phyloP scores from a whole-genome alignment of 2,329 filamentous ascomycete species.

The Dactylonectria estremocensis region DNA sequence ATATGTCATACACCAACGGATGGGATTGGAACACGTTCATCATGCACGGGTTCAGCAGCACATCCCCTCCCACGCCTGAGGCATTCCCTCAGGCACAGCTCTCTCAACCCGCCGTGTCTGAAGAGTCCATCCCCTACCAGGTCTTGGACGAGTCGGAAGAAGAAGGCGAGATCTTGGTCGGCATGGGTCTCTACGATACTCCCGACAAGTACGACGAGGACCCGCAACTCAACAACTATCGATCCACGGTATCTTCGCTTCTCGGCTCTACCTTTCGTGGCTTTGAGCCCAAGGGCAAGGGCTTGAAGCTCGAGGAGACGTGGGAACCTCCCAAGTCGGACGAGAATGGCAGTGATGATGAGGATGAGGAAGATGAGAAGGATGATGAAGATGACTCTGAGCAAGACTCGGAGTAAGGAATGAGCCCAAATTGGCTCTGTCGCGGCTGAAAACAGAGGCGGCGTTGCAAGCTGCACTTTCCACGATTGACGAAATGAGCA shows the following conservation, averaged over 20 bases:
- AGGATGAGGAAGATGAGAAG: constrained; percentile 59
- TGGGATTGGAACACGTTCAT: constrained; percentile 64
- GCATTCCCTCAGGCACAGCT: constrained; percentile 69
- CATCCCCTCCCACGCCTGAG: constrained; percentile 73
- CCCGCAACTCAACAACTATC: constrained; percentile 68
- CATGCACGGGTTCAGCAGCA: constrained; percentile 61
- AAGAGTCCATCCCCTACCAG: constrained; percentile 66
- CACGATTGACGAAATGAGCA: constrained; percentile 40
- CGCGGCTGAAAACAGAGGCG: constrained; percentile 1
- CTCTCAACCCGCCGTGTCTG: constrained; percentile 62
- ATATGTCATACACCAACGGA: constrained; percentile 30
- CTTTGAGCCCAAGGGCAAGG: constrained; percentile 73
- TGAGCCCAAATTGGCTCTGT: background rate
- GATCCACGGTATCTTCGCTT: constrained; percentile 68
- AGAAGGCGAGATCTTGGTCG: constrained; percentile 82
- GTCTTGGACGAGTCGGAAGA: constrained; percentile 68
- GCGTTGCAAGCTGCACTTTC: constrained; percentile 16
- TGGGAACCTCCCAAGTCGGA: constrained; percentile 80
- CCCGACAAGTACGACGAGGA: constrained; percentile 71
- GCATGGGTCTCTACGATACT: constrained; percentile 85
- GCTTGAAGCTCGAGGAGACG: constrained; percentile 85
- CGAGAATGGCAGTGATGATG: constrained; percentile 68
- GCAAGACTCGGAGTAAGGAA: constrained; percentile 48
- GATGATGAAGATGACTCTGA: constrained; percentile 45
- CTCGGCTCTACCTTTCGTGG: constrained; percentile 65